A percentile compares a stretch with the other conserved stretches of the same genome.
Conservation (phyloP, 768 basidiomycete species). For the Tephrocybe sp. region DNA sequence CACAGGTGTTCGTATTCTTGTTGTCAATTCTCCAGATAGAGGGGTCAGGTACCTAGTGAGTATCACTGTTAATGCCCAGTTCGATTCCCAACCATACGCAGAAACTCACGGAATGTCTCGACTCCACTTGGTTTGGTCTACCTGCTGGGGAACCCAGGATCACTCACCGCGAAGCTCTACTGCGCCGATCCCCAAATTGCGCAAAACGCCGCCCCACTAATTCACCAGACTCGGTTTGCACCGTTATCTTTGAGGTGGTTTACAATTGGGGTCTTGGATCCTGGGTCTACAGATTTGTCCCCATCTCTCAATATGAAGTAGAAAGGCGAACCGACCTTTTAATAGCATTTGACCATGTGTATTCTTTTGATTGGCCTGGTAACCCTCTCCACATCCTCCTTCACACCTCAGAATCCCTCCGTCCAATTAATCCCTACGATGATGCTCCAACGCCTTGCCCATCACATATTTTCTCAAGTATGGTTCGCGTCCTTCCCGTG, state of each 20-base stretch:
- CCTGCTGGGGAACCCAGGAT: too few species aligned
- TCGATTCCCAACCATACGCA: not conserved
- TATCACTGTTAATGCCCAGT: not conserved
- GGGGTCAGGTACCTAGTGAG: not conserved
- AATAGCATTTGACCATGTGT: conserved; percentile 1
- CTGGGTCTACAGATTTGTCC: not conserved
- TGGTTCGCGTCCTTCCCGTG: conserved; percentile 2
- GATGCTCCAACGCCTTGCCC: not conserved
- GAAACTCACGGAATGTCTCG: conserved; percentile 1
- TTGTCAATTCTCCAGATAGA: conserved; percentile 1
- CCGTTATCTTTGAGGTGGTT: conserved; percentile 2
- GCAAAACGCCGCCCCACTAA: not conserved
- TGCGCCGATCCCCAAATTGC: not conserved
- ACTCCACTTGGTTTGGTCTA: not conserved
- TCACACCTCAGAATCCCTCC: conserved; percentile 2
- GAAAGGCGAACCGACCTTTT: not conserved
- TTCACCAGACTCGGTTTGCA: not conserved
- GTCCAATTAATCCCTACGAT: not conserved
- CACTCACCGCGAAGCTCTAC: not conserved
- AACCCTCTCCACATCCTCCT: not conserved
- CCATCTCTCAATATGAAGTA: not conserved
- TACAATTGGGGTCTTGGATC: not conserved
- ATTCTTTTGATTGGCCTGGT: not conserved
- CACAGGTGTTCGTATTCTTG: conserved; percentile 4
- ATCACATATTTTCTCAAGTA: not conserved